phyloP scores from a whole-genome alignment of 1,284 basidiomycete species.

The Puccinia hordei region DNA sequence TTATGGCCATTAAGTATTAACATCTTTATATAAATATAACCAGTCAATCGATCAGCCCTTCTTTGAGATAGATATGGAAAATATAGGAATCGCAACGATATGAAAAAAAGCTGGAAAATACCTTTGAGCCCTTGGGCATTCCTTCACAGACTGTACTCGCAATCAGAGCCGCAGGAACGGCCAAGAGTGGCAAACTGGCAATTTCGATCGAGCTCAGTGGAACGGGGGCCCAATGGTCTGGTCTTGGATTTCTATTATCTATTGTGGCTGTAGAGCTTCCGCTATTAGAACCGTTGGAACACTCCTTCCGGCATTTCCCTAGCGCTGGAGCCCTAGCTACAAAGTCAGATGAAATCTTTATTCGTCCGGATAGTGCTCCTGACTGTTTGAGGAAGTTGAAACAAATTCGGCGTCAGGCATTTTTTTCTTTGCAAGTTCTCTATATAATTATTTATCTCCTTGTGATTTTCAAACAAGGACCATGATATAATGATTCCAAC shows the following conservation, averaged over 20 bases:
- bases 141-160: slow-evolving; percentile 59
- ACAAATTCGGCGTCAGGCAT: not conserved
- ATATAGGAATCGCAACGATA: not conserved
- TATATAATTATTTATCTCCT: not conserved
- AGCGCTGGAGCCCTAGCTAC: slow-evolving; percentile 59
- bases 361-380: slow-evolving; percentile 60
- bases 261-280: not conserved
- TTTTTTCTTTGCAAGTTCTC: not conserved
- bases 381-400: slow-evolving; percentile 53
- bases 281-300: slow-evolving; percentile 14
- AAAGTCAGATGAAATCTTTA: slow-evolving; percentile 59
- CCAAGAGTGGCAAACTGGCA: slow-evolving; percentile 60
- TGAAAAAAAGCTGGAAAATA: slow-evolving; percentile 14
- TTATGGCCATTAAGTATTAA: slow-evolving; percentile 61
- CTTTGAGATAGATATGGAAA: too few species aligned
- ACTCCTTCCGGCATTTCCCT: not conserved
- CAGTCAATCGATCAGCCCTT: not conserved
- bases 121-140: slow-evolving; percentile 59
- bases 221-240: slow-evolving; percentile 40
- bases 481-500: too few species aligned
- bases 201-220: slow-evolving; percentile 59
- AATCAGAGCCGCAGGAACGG: slow-evolving; percentile 60
- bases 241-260: not conserved
- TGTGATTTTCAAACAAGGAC: not conserved
- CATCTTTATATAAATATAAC: slow-evolving; percentile 54